Evolutionary conservation across 2,329 filamentous ascomycete genomes (phyloP).

Genomic region (Fusarium marasasianum): DNA sequence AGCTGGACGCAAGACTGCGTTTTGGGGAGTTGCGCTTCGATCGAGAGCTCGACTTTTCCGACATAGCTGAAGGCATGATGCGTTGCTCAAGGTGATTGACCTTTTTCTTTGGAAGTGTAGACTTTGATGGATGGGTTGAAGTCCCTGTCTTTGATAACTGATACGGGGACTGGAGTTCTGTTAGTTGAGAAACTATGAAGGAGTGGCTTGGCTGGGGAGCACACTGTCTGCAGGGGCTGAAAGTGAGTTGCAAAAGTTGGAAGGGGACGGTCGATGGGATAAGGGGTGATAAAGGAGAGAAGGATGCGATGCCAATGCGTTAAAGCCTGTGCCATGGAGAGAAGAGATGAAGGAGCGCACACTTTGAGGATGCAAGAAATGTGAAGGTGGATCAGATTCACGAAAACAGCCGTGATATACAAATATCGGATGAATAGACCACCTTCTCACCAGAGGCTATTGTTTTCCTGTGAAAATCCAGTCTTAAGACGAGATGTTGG

Average conservation of each 20-base stretch:
- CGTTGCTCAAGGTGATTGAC: accelerated
- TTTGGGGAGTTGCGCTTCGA: not conserved
- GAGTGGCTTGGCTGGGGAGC: not conserved
- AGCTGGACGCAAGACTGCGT: not conserved
- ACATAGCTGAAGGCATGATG: not conserved
- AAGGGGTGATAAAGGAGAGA: not conserved
- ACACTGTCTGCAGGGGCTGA: accelerated
- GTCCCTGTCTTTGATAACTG: too few relatives aligned
- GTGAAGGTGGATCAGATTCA: accelerated
- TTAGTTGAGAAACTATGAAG: not conserved
- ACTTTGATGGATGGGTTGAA: accelerated
- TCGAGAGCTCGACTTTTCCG: not conserved
- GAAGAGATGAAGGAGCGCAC: not conserved
- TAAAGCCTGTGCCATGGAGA: not conserved
- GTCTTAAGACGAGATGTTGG: accelerated
- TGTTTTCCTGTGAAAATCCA: accelerated
- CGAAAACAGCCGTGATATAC: not conserved
- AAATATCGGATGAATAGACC: accelerated
- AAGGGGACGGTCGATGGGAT: not conserved
- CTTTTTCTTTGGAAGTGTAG: accelerated
- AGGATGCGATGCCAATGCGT: not conserved
- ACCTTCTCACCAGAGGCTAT: accelerated
- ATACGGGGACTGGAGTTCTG: not conserved
- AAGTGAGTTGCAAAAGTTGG: not conserved
- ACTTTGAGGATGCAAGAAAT: not conserved